Evolutionary conservation across 106 monocot genomes (phyloP).

Genomic region (Allium cepa): DNA sequence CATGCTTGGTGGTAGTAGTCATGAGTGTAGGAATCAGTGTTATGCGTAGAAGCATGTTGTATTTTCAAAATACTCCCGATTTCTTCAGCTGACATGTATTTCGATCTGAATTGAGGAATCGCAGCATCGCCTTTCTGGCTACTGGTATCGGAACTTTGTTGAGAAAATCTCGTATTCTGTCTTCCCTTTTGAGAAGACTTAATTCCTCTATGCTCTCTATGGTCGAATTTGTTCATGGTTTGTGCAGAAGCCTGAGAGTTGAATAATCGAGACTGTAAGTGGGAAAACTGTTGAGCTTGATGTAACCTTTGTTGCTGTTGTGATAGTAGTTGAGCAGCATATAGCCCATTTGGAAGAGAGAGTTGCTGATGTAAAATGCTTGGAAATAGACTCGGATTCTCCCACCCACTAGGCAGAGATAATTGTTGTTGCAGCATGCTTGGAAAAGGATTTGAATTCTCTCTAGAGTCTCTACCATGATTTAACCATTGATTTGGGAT

Average conservation of each 20-base stretch:
- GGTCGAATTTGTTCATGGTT: slow-evolving; percentile 24
- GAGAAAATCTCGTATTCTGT: slow-evolving; percentile 24
- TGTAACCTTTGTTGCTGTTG: slow-evolving; percentile 32
- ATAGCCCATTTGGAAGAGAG: slow-evolving; percentile 31
- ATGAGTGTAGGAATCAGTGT: slow-evolving; percentile 51
- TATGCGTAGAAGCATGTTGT: slow-evolving; percentile 48
- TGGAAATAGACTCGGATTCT: too few species aligned
- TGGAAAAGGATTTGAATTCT: slow-evolving; percentile 17
- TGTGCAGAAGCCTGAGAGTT: slow-evolving; percentile 14
- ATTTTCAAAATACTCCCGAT: slow-evolving; percentile 51
- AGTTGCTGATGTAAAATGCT: too few species aligned
- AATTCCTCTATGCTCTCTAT: slow-evolving; percentile 34
- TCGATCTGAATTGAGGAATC: slow-evolving; percentile 37
- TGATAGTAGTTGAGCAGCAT: slow-evolving; percentile 23
- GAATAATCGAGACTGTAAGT: slow-evolving; percentile 27
- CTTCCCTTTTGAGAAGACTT: slow-evolving; percentile 22
- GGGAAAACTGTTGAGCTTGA: slow-evolving; percentile 23
- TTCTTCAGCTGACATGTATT: slow-evolving; percentile 67
- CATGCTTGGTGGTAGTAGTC: slow-evolving; percentile 79
- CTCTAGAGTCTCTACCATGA: not conserved
- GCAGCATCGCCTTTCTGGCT: slow-evolving; percentile 25
- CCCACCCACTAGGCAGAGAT: slow-evolving; percentile 25
- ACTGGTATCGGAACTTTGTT: slow-evolving; percentile 22
- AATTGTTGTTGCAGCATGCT: slow-evolving; percentile 40
- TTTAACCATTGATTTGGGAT: too few species aligned